Conservation (phyloP, 2,329 filamentous ascomycete genomes). For the Lachnellula suecica region DNA sequence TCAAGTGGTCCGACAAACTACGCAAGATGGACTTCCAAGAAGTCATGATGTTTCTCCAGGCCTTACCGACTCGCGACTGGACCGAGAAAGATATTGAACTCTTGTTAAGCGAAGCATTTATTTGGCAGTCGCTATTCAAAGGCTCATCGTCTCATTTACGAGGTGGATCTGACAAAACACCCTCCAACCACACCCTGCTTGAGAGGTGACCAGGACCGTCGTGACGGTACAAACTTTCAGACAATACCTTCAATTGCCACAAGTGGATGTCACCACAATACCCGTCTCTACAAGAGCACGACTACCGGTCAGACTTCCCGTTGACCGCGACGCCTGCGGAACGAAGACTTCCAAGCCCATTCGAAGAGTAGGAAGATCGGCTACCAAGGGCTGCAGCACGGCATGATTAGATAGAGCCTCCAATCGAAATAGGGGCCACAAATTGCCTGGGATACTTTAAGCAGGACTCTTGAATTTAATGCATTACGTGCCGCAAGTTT, state of each 20-base stretch:
- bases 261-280: no score
- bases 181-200: slow-evolving; percentile 21
- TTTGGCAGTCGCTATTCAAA: slow-evolving; percentile 97
- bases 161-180: slow-evolving; percentile 39
- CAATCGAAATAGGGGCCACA: not conserved
- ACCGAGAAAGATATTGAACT: slow-evolving; percentile 98
- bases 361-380: not conserved
- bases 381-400: not conserved
- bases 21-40: slow-evolving; percentile 98
- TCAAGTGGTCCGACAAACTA: slow-evolving; percentile 96
- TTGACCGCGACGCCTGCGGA: not conserved
- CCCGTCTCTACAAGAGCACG: no score
- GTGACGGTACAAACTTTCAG: not conserved
- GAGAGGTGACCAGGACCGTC: not conserved
- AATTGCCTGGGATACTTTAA: not conserved
- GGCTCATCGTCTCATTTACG: slow-evolving; percentile 88
- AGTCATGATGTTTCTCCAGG: slow-evolving; percentile 99
- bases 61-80: slow-evolving; percentile 88
- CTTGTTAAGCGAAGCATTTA: slow-evolving; percentile 92
- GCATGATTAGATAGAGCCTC: not conserved
- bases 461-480: not conserved
- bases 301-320: not conserved
- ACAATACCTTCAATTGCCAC: not conserved
- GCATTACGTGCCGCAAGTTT: not conserved
- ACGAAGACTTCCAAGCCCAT: not conserved